Conservation (phyloP, 768 basidiomycete genomes). For the Mycena floridula region DNA sequence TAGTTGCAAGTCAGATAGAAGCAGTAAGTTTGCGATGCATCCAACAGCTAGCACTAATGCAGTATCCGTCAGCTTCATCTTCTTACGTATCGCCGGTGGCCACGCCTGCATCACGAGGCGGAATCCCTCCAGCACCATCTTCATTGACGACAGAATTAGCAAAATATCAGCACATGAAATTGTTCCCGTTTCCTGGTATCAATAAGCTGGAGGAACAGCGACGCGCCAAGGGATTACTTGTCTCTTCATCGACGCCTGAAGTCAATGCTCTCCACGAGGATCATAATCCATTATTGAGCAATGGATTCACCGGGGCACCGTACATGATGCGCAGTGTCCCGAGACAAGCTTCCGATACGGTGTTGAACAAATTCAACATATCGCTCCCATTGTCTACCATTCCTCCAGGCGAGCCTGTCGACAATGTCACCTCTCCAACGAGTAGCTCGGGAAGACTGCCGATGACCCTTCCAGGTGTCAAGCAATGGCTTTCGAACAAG, state of each 20-base stretch:
- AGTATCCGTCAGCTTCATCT: constrained; percentile 61
- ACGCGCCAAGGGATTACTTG: constrained; percentile 25
- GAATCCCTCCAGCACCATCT: constrained; percentile 74
- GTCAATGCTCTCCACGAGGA: constrained; percentile 36
- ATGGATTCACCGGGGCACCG: constrained; percentile 37
- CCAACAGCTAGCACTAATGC: constrained; percentile 40
- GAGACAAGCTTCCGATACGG: constrained; percentile 46
- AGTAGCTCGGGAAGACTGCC: constrained; percentile 47
- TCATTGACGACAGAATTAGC: constrained; percentile 63
- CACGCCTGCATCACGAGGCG: constrained; percentile 40
- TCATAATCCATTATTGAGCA: constrained; percentile 10
- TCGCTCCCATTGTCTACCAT: constrained; percentile 37
- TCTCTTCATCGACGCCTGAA: constrained; percentile 43
- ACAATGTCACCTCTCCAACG: constrained; percentile 31
- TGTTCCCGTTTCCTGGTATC: constrained; percentile 84
- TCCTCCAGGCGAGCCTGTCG: constrained; percentile 42
- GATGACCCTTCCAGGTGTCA: constrained; percentile 71
- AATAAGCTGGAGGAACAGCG: constrained; percentile 35
- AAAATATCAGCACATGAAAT: constrained; percentile 72
- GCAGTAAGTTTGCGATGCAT: constrained; percentile 24
- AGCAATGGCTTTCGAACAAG: constrained; percentile 68
- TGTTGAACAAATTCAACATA: constrained; percentile 49
- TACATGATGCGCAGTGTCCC: constrained; percentile 60
- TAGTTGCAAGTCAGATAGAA: constrained; percentile 55
- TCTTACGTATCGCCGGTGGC: constrained; percentile 61